phyloP scores from a whole-genome alignment of 2,329 filamentous ascomycete species.

The Fusarium begoniae region DNA sequence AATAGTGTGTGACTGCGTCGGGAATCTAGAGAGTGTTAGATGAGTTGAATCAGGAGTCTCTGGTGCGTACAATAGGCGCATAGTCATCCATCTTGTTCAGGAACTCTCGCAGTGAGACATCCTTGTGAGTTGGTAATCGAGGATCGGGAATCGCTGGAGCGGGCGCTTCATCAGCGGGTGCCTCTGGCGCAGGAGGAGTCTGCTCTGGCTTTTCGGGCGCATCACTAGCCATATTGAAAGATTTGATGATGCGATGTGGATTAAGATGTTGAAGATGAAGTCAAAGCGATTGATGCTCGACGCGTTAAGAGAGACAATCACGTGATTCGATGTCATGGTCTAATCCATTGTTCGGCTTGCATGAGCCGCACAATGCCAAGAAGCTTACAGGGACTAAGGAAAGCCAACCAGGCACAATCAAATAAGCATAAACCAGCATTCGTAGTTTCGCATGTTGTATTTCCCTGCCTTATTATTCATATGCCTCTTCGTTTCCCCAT shows the following conservation, averaged over 20 bases:
- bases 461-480: constrained; percentile 6
- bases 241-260: constrained; percentile 25
- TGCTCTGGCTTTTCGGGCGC: constrained; percentile 48
- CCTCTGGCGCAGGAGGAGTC: constrained; percentile 42
- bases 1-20: constrained; percentile 97
- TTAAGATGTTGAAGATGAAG: constrained; percentile 24
- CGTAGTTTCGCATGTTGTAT: not conserved
- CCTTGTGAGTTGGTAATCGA: constrained; percentile 82
- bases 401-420: not conserved
- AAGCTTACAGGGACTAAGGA: constrained; percentile 1
- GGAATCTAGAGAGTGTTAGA: constrained; percentile 69
- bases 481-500: not conserved
- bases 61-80: constrained; percentile 83
- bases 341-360: not conserved
- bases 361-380: constrained; percentile 20
- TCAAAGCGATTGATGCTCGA: constrained; percentile 1
- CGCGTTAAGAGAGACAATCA: constrained; percentile 32
- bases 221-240: constrained; percentile 48
- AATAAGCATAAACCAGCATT: constrained; percentile 1
- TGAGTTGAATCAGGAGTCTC: not conserved
- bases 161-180: constrained; percentile 45
- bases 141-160: constrained; percentile 64
- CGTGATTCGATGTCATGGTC: constrained; percentile 37
- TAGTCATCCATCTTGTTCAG: constrained; percentile 97
- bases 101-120: constrained; percentile 91